Base-by-base conservation (phyloP, 192 early-diverging fungal species). In the Backusella australiensis region DNA sequence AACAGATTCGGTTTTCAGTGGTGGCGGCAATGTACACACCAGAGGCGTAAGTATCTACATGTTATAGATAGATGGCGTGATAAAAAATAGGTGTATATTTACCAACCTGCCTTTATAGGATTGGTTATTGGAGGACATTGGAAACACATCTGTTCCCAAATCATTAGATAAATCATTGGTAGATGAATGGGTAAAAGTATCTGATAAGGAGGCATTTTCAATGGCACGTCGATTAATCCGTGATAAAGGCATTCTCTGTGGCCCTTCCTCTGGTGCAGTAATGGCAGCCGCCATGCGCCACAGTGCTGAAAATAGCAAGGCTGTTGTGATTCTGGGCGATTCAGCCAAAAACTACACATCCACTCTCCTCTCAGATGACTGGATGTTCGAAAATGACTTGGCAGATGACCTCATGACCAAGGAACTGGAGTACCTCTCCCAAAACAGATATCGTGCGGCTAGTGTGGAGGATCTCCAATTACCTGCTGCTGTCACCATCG, bases 401-500 rank as follows among this genome's bases (percentile, higher is more conserved):
- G 84, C 93, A 75, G 93, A 94, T 69, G 86, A 89, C 17, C 70
- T 78, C 2, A 88, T 90, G 79, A 83, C 87, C 5, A 78, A 78
- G 69, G 85, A 89, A 6, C 78, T 90, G 26, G 89, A 90, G 39
- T 90, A 87, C 72, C 77, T 86, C 46, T 85, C 85, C 67, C 82
- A 83, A 36, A 89, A 90, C 23, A 89, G 93, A 76, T 95, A 91
- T 75, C 88, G 95, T 4, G 94, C 87, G 38, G 94, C 94, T 2
- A 91, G 89, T 52, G 90, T 95, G 7, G 95, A 96, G 75, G 95
- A 96, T 70, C 81, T 95, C 32, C 95, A 96, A 75, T 78, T 96
- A 12, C 93, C 93, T 0, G 91, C 90, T 0, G 94, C 95, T 0
- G 88, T 95, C 1, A 88, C 92, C 17, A 88, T 96, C 7, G 76